Evolutionary conservation across 176 grass and related monocot species (phyloP).

Genomic region (Bromus sterilis): DNA sequence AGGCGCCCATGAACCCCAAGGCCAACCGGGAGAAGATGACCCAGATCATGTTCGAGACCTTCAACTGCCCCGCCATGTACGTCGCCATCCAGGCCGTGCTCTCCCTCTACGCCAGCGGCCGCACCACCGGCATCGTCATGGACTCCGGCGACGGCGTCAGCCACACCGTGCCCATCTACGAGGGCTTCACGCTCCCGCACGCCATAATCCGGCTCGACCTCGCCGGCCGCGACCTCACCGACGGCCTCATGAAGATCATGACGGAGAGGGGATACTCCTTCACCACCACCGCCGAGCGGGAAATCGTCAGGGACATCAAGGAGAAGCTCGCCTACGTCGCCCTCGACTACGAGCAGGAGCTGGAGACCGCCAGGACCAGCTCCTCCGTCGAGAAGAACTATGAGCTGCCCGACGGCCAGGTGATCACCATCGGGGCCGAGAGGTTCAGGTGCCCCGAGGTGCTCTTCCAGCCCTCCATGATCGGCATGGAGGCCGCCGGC

Average conservation of each 20-base stretch:
- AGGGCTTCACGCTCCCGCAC: conserved; percentile 71
- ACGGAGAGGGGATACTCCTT: conserved; percentile 87
- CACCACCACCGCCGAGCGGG: conserved; percentile 77
- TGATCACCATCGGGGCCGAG: conserved; percentile 75
- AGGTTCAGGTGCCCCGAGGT: conserved; percentile 89
- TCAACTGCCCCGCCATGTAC: conserved; percentile 79
- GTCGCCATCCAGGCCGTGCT: conserved; percentile 86
- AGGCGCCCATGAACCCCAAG: conserved; percentile 83
- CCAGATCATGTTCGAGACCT: conserved; percentile 93
- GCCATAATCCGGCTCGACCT: conserved; percentile 79
- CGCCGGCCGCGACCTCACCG: conserved; percentile 80
- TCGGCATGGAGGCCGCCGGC: conserved; percentile 71
- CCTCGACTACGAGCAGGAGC: conserved; percentile 71
- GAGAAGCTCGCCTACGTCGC: conserved; percentile 88
- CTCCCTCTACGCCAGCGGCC: conserved; percentile 71
- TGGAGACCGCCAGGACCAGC: conserved; percentile 65
- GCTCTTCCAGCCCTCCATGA: conserved; percentile 69
- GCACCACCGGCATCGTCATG: conserved; percentile 63
- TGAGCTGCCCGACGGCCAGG: conserved; percentile 79
- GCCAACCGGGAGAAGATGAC: conserved; percentile 94
- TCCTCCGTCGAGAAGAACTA: conserved; percentile 78
- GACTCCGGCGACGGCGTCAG: conserved; percentile 87
- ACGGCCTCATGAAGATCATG: conserved; percentile 83
- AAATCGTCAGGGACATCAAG: conserved; percentile 93
- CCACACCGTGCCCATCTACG: conserved; percentile 88